These are phyloP conservation scores for Cucurbita ficifolia DNA, from an alignment of 306 rosid genomes.

Conservation along the genomic window DNA sequence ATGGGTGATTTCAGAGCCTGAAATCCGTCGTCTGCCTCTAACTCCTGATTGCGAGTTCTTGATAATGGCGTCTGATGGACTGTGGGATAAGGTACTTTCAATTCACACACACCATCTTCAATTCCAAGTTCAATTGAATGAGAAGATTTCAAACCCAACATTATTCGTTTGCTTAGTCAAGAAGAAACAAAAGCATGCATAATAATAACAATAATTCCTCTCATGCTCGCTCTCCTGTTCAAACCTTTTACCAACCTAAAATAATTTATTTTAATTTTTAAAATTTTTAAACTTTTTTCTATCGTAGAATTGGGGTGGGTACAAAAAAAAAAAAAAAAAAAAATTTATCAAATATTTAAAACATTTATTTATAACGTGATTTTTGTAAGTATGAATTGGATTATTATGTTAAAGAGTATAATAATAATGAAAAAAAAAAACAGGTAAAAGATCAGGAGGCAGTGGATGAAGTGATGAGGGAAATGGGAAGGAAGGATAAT, in stretches of 20 bases:
- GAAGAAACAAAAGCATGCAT: not conserved
- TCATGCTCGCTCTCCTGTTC: too few relatives aligned
- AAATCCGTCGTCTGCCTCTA: conserved; percentile 13
- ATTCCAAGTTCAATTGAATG: not conserved
- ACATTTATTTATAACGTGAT: too few relatives aligned
- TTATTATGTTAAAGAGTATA: too few relatives aligned
- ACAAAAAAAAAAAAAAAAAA: too few relatives aligned
- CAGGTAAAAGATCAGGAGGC: conserved; percentile 29
- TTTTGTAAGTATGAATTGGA: too few relatives aligned
- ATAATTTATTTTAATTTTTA: too few relatives aligned
- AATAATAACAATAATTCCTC: not conserved
- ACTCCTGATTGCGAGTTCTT: conserved; percentile 22
- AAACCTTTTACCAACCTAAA: too few relatives aligned
- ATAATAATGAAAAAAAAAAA: too few relatives aligned
- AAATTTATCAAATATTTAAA: too few relatives aligned
- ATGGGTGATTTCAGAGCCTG: conserved; percentile 29
- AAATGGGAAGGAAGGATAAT: not conserved
- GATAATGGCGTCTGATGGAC: conserved; percentile 29
- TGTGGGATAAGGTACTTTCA: conserved; percentile 25
- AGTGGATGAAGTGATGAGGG: conserved; percentile 16
- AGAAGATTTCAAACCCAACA: not conserved
- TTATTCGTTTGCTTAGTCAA: not conserved
- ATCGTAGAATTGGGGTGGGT: too few relatives aligned
- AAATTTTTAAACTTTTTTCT: too few relatives aligned
- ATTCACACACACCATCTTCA: too few relatives aligned